These are phyloP conservation scores for Chlamydomonas asymmetrica DNA, from an alignment of 139 green algal genomes.

Conservation along the genomic window DNA sequence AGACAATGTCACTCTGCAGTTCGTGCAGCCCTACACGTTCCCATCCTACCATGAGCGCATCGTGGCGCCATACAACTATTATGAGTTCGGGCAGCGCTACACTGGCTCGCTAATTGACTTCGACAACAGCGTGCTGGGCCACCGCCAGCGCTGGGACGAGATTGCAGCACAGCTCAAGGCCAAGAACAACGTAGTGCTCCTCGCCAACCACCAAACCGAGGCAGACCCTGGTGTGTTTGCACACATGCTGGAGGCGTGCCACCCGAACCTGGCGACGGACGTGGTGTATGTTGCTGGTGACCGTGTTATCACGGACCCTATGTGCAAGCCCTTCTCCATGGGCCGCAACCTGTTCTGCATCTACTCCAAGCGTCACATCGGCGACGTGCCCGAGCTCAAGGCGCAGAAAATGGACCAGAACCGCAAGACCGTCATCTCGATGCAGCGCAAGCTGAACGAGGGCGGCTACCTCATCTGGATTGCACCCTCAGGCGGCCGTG, in stretches of 20 bases:
- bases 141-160: slow-evolving; percentile 57
- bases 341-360: slow-evolving; percentile 99
- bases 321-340: slow-evolving; percentile 99
- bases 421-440: slow-evolving; percentile 77
- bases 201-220: slow-evolving; percentile 99
- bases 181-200: slow-evolving; percentile 93
- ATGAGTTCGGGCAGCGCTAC: slow-evolving; percentile 94
- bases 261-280: slow-evolving; percentile 79
- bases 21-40: slow-evolving; percentile 86
- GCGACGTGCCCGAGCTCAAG: slow-evolving; percentile 88
- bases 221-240: slow-evolving; percentile 96
- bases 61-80: slow-evolving; percentile 92
- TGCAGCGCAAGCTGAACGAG: slow-evolving; percentile 69
- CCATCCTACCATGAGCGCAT: slow-evolving; percentile 87
- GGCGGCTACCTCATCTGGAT: slow-evolving; percentile 93
- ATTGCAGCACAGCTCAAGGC: slow-evolving; percentile 59
- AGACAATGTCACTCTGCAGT: slow-evolving; percentile 54
- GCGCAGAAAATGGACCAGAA: slow-evolving; percentile 88
- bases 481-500: slow-evolving; percentile 83
- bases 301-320: slow-evolving; percentile 91
- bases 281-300: slow-evolving; percentile 85
- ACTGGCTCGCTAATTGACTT: slow-evolving; percentile 90
- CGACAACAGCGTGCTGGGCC: slow-evolving; percentile 78
- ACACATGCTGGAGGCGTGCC: slow-evolving; percentile 84
- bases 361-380: slow-evolving; percentile 97